A percentile compares a stretch with the other conserved stretches of the same genome.
Evolutionary conservation across 768 basidiomycete genomes (phyloP).

Genomic region (Ramaria sp.): DNA sequence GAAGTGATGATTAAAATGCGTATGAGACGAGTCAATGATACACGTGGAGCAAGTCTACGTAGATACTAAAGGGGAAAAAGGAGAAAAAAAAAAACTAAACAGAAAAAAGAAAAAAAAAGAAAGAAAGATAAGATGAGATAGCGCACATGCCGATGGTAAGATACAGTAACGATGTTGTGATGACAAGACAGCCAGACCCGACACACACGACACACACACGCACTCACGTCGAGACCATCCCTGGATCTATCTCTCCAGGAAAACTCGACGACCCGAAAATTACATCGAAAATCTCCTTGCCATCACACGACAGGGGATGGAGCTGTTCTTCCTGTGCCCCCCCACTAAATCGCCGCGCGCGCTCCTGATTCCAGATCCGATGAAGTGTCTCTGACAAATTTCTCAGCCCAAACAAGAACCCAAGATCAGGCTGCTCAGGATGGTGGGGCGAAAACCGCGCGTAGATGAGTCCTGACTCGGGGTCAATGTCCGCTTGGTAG

Average conservation of each 20-base stretch:
- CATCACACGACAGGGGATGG: conserved; percentile 54
- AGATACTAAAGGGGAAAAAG: background rate
- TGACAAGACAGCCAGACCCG: background rate
- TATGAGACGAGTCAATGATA: background rate
- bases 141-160: background rate
- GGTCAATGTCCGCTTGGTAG: conserved; percentile 75
- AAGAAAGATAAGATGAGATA: background rate
- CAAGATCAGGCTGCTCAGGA: conserved; percentile 81
- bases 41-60: background rate
- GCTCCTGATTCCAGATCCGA: conserved; percentile 82
- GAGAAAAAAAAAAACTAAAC: background rate
- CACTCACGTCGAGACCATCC: conserved; percentile 61
- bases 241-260: conserved; percentile 46
- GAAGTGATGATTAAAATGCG: background rate
- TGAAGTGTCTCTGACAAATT: conserved; percentile 68
- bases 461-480: conserved; percentile 70
- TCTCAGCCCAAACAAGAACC: conserved; percentile 86
- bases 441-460: conserved; percentile 94
- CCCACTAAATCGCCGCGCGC: conserved; percentile 47
- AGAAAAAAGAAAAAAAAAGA: background rate
- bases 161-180: no score
- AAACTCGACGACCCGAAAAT: conserved; percentile 42
- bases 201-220: background rate
- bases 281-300: conserved; percentile 71
- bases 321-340: conserved; percentile 51